Percentiles rank a stretch among this genome's conserved stretches.
These are phyloP conservation scores for Dioszegia hungarica DNA, from an alignment of 768 basidiomycete species.

Conservation along the genomic window DNA sequence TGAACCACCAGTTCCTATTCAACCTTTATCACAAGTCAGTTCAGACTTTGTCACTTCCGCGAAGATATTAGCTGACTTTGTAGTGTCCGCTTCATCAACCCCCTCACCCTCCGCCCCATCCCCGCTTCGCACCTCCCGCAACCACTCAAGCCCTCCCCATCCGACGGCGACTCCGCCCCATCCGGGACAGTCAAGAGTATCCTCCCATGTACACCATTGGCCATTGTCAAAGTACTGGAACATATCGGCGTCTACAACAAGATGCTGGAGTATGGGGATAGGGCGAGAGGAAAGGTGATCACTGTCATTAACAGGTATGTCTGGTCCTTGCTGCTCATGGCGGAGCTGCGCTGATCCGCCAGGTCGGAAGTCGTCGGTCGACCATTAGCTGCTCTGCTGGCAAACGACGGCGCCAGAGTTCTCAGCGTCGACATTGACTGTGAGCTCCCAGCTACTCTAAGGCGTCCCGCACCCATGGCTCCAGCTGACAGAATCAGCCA, in stretches of 20 bases:
- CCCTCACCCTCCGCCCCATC: conserved; percentile 41
- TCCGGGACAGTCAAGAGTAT: conserved; percentile 89
- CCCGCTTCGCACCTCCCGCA: conserved; percentile 40
- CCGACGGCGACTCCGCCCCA: conserved; percentile 60
- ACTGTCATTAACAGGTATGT: conserved; percentile 87
- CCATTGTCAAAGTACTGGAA: conserved; percentile 92
- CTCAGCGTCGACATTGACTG: conserved; percentile 94
- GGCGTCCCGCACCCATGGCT: not conserved
- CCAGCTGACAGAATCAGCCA: conserved; percentile 44
- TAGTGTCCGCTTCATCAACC: conserved; percentile 81
- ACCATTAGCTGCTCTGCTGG: conserved; percentile 87
- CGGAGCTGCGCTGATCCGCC: not conserved
- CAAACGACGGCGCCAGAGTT: conserved; percentile 94
- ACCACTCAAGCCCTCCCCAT: conserved; percentile 16
- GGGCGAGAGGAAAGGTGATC: conserved; percentile 70
- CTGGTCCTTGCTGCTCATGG: not conserved
- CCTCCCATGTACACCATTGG: conserved; percentile 93
- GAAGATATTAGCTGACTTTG: conserved; percentile 2
- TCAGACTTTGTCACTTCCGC: not conserved
- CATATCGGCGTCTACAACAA: conserved; percentile 86
- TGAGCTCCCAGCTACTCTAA: conserved; percentile 19
- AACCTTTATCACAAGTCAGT: conserved; percentile 90
- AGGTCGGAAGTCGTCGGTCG: conserved; percentile 96
- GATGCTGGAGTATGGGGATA: conserved; percentile 86
- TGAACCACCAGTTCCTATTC: conserved; percentile 80